Evolutionary conservation across 2,329 filamentous ascomycete species (phyloP), one percentile per base, ranked within the genome.

Genomic region (Taxawa tesnikishii): DNA sequence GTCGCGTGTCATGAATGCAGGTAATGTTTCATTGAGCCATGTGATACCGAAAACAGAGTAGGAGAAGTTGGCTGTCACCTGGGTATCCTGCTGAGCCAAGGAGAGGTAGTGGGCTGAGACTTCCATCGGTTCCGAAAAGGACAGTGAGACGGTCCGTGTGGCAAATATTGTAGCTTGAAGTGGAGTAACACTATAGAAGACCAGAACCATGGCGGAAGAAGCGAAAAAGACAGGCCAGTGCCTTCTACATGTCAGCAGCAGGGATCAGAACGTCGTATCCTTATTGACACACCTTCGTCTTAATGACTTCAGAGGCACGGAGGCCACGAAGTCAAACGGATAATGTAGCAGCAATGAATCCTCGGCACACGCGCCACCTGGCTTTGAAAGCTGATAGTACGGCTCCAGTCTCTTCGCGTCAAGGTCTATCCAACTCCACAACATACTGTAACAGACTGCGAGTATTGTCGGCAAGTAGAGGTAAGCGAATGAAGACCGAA

Each of bases 341-440:
- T 78, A 79, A 0, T 64, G 56, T 0, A 78, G 29, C 0, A 73
- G 50, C 0, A 78, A 11, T 0, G 68, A 72, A 1, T 67, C 43
- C 5, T 54, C 48, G 0, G 57, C 68, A 0, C 41, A 41, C 0
- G 65, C 65, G 0, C 71, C 72, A 0, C 45, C 41, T 0, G 42
- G 10, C 7, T 59, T 64, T 0, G 70, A 73, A 1, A 78, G 33
- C 14, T 75, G 68, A 8, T 73, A 63, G 56, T 66, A 79, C 0
- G 73, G 73, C 19, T 79, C 71, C 27, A 77, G 53, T 0, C 74
- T 43, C 36, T 74, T 73, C 0, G 62, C 53, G 21, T 79, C 69
- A 0, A 77, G 45, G 31, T 78, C 73, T 0, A 75, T 58, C 69
- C 71, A 74, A 3, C 57, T 62, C 70, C 72, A 77, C 0, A 66